Percentiles rank a stretch among this genome's conserved stretches.
These are phyloP conservation scores for Coemansia sp. DNA, from an alignment of 192 early-diverging fungal species.

Conservation along the genomic window DNA sequence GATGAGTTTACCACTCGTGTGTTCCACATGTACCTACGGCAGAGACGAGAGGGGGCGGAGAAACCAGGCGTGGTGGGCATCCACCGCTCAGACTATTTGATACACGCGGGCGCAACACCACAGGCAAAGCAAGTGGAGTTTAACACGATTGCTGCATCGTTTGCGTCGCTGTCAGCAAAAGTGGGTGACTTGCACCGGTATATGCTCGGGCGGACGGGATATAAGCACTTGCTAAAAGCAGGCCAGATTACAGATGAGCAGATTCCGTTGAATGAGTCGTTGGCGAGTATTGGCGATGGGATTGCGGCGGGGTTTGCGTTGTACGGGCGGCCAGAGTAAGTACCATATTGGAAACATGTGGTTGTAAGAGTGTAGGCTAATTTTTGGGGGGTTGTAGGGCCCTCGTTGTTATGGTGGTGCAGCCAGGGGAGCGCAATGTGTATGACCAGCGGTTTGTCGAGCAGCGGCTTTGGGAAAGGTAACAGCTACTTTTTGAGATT, in stretches of 20 bases:
- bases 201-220: constrained; percentile 39
- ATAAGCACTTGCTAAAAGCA: constrained; percentile 18
- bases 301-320: constrained; percentile 67
- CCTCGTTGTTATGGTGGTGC: constrained; percentile 83
- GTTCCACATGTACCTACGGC: constrained; percentile 73
- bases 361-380: background rate
- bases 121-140: constrained; percentile 85
- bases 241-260: constrained; percentile 22
- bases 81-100: constrained; percentile 90
- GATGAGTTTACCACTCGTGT: constrained; percentile 83
- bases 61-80: constrained; percentile 76
- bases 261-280: constrained; percentile 68
- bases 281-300: constrained; percentile 69
- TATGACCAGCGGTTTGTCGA: constrained; percentile 81
- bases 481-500: background rate
- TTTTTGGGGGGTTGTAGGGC: constrained; percentile 50
- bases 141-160: constrained; percentile 94
- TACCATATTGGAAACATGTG: background rate
- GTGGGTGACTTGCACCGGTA: constrained; percentile 75
- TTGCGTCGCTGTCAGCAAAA: constrained; percentile 75
- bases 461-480: constrained; percentile 48
- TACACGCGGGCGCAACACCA: constrained; percentile 60
- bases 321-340: constrained; percentile 30
- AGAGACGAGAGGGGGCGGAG: constrained; percentile 36
- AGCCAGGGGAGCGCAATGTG: constrained; percentile 87